A percentile compares a stretch with the other conserved stretches of the same genome.
Evolutionary conservation across 2,329 filamentous ascomycete genomes (phyloP).

Genomic region (Shiraia bambusicola): DNA sequence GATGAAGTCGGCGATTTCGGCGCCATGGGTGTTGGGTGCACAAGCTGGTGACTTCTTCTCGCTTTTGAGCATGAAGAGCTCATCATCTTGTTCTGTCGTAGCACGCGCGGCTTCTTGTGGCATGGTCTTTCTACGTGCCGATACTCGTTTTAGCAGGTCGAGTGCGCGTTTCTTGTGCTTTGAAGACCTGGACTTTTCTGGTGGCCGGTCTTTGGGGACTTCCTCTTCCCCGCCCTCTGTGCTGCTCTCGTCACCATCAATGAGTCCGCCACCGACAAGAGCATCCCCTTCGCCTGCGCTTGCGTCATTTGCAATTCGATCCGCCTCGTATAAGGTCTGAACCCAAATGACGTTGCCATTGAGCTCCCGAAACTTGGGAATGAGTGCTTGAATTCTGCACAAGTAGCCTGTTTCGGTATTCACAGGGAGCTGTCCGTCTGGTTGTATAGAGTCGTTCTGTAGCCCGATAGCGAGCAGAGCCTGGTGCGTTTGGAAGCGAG

Average conservation of each 20-base stretch:
- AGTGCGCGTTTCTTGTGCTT: conserved; percentile 41
- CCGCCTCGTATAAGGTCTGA: conserved; percentile 69
- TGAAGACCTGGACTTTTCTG: conserved; percentile 36
- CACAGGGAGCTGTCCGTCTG: conserved; percentile 68
- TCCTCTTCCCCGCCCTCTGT: conserved; percentile 40
- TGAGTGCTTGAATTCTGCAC: conserved; percentile 65
- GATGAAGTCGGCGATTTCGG: conserved; percentile 54
- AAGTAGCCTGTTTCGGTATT: conserved; percentile 65
- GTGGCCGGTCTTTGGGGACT: conserved; percentile 25
- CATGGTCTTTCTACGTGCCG: conserved; percentile 30
- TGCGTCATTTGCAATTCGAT: conserved; percentile 57
- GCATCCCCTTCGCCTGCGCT: conserved; percentile 51
- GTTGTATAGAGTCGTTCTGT: conserved; percentile 82
- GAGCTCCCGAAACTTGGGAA: conserved; percentile 68
- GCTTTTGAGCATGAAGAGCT: conserved; percentile 48
- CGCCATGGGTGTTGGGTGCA: conserved; percentile 47
- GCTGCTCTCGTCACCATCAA: conserved; percentile 38
- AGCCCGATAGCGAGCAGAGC: conserved; percentile 83
- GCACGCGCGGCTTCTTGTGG: conserved; percentile 31
- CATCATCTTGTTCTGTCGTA: conserved; percentile 46
- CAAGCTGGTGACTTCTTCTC: conserved; percentile 46
- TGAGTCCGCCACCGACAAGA: conserved; percentile 45
- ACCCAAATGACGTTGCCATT: conserved; percentile 80
- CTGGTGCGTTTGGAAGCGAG: conserved; percentile 59
- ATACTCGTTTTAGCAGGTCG: conserved; percentile 42